These are phyloP conservation scores for Ustulina deusta DNA, from an alignment of 2,329 filamentous ascomycete genomes.

Conservation along the genomic window DNA sequence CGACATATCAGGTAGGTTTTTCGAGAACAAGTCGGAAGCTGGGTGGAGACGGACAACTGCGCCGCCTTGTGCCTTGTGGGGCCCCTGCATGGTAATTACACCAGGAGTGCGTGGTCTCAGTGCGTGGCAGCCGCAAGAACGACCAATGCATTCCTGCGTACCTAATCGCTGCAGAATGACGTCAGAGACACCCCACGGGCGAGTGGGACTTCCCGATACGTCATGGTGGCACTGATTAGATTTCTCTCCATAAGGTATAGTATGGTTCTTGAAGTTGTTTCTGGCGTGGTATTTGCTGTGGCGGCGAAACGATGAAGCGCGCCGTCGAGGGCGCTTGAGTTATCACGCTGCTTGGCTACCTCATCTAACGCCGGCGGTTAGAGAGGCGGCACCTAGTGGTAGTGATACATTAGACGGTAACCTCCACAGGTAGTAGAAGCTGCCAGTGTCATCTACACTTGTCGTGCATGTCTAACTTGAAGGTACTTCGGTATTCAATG, in stretches of 20 bases:
- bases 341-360: too few species aligned
- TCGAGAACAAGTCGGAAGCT: slow-evolving; percentile 29
- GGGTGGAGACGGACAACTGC: slow-evolving; percentile 7
- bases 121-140: slow-evolving; percentile 14
- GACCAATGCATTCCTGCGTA: slow-evolving; percentile 7
- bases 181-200: slow-evolving; percentile 14
- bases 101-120: neutral
- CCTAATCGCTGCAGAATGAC: slow-evolving; percentile 26
- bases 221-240: neutral
- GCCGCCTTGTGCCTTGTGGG: slow-evolving; percentile 2
- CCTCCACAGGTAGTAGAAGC: slow-evolving; percentile 5
- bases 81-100: slow-evolving; percentile 11
- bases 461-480: neutral
- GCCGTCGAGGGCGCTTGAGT: too few species aligned
- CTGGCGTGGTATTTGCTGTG: too few species aligned
- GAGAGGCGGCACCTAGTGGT: neutral
- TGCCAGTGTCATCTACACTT: neutral
- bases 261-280: neutral
- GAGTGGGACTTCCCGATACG: slow-evolving; percentile 13
- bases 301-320: neutral
- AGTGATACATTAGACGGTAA: neutral
- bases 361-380: neutral
- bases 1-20: too few species aligned
- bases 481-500: too few species aligned
- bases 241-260: neutral